Base-by-base conservation (phyloP, 306 rosid genomes). In the Sicyos baderoa region DNA sequence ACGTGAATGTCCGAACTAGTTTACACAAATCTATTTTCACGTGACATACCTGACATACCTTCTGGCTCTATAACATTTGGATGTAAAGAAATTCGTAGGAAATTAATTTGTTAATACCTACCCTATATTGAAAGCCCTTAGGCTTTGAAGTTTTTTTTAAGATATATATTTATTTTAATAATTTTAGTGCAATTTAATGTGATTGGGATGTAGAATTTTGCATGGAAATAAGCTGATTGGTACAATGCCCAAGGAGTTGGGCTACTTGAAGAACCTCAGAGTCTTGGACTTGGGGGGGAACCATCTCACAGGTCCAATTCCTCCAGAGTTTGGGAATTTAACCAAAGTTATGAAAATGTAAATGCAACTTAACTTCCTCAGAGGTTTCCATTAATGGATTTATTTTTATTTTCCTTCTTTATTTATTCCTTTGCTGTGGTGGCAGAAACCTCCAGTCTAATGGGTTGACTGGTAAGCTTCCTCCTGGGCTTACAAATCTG, bases 381-480 rank as follows among this genome's bases (percentile, higher is more conserved):
- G 18, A 76, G 9, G 10, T 59, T 60, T 47, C 63, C 59, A 63
- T 53, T 25, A 64, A 27, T 76, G 60, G 76, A 56, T 74, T 52
- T 53, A 22, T 44, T 63, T 63, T 61, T 60, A 6, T 9, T 25
- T 60, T 14, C 11, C 7, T 27, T 58, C 14, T 15, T 56, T 50
- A 57, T 72, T 57, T 23, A 14, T 72, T 61, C 73, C 75, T 13
- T 76, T 75, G 62, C 70, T 73, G 50, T 80, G 69, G 40, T 76
- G 75, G 79, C 84, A 90, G 97, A 80, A 94, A 80, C 79, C 84
- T 92, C 70, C 91, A 84, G 89, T 89, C 95, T 60, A 93, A 93
- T 9, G 88, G 84, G 74, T 78, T 93, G 85, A 79, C 91, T 48
- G 97, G 96, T 42, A 72, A 42, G 73, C 77, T 93, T 71, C 95